Base-by-base conservation (phyloP, 208 protist species). In the Angomonas deanei region DNA sequence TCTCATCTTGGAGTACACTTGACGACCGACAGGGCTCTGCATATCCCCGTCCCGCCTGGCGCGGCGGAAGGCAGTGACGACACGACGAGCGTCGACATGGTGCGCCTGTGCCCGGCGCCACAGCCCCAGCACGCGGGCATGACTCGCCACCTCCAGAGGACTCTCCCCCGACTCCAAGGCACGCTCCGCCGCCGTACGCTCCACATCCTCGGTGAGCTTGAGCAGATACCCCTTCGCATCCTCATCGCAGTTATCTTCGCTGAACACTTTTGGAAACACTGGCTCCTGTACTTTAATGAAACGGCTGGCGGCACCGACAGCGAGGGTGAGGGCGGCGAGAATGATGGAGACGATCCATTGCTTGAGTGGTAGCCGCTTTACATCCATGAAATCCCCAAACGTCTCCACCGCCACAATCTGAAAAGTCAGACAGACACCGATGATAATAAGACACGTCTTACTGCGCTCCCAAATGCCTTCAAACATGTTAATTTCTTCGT, bases 401-500 rank as follows among this genome's bases (percentile, higher is more conserved):
- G 88, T 78, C 70, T 97, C 68, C 30, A 98, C 91, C 0, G 92
- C 82, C 13, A 97, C 5, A 3, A 87, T 56, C 78, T 98, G 96
- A 48, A 97, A 80, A 21, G 39, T 54, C 23, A 91, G 59, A 57
- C 86, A 97, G 58, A 89, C 84, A 59, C 48, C 8, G 8, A 97
- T 10, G n/a, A 98, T 82, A 46, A 74, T 0, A 17, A 98, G 74
- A 36, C 96, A 80, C 2, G 61, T 68, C 8, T 70, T 84, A 13
- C 79, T 87, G 48, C 85, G 71, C 0, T 26, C 57, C 66, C 53
- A 78, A 15, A 96, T 38, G n/a, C 86, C 86, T 64, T 93, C 88
- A 56, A 95, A 92, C 13, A 82, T 57, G 65, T 97, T 87, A 24
- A 91, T 4, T 66, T 96, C 87, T 1, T 89, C 84, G 72, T 92